Conservation (phyloP, 352 stramenopile genomes). For the Phytophthora brassicae region DNA sequence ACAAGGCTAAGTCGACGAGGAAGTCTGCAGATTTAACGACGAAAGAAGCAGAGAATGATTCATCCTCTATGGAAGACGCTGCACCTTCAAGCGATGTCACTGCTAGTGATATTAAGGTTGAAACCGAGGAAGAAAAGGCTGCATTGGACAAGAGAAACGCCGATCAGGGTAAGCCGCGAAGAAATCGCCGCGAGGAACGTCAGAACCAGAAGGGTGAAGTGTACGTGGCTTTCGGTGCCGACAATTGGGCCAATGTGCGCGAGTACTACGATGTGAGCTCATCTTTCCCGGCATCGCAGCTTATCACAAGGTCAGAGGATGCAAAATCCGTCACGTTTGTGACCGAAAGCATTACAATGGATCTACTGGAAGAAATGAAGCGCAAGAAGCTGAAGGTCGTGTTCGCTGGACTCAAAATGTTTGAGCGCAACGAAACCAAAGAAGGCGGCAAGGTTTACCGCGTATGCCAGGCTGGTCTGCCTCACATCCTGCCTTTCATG, state of each 20-base stretch:
- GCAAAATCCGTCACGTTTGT: constrained; percentile 87
- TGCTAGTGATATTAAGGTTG: constrained; percentile 26
- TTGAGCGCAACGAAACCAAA: constrained; percentile 85
- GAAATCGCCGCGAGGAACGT: constrained; percentile 53
- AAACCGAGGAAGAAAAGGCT: constrained; percentile 10
- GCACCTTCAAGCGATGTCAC: constrained; percentile 12
- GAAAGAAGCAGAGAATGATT: constrained; percentile 22
- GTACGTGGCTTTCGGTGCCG: constrained; percentile 67
- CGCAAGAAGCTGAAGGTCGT: constrained; percentile 88
- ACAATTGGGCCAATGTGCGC: constrained; percentile 66
- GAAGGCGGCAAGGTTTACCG: constrained; percentile 81
- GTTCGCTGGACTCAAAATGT: constrained; percentile 92
- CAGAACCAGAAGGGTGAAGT: constrained; percentile 63
- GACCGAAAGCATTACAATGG: constrained; percentile 81
- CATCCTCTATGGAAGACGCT: constrained; percentile 7
- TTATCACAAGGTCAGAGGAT: constrained; percentile 89
- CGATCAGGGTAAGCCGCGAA: constrained; percentile 31
- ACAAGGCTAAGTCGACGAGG: constrained; percentile 4
- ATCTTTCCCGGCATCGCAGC: constrained; percentile 69
- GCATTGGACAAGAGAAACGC: constrained; percentile 9
- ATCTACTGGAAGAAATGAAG: constrained; percentile 84
- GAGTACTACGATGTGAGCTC: constrained; percentile 75
- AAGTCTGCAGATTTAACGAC: constrained; percentile 12
- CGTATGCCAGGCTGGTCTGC: constrained; percentile 87
- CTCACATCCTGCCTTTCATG: constrained; percentile 86